Base-by-base conservation (phyloP, 345 rosid genomes). In the Clausena lansium region DNA sequence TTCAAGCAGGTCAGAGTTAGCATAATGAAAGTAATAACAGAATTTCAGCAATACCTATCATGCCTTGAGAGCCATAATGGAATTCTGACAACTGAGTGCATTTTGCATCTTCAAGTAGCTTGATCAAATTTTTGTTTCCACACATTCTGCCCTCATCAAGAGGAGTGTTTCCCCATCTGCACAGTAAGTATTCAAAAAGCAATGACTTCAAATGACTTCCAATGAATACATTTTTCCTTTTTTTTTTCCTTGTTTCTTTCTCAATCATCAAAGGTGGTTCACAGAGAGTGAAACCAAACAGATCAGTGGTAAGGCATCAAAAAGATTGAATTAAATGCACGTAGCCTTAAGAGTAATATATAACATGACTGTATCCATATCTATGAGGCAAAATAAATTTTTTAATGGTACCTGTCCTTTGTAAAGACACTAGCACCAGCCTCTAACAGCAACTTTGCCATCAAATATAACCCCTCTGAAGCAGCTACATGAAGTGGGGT, bases 401-500 rank as follows among this genome's bases (percentile, higher is more conserved):
- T 33, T 71, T 27, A 15, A 10, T 33, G 54, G 32, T 85, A 93
- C 99, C 98, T 88, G 89, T 96, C 99, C 88, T 87, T 92, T 11
- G 89, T 79, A 70, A 83, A 75, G 77, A 93, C 92, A 71, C 90
- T 91, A 39, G 98, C 95, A 61, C 99, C 97, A 35, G 94, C 90
- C 68, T 97, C 92, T 76, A 93, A 79, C 38, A 97, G 82, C 86
- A 91, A 74, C 80, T 89, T 91, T 70, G 96, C 93, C 90, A 92
- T 91, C 73, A 89, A 62, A 86, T 74, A 84, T 74, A 90, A 80
- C 32, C 98, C 99, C 86, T 94, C 97, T 47, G 99, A 92, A 73
- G 95, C 91, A 67, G 98, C 98, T 10, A 93, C 80, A 78, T 97
- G 98, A 83, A 97, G 98, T 17, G 98, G 94, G 13, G 98, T 94